Evolutionary conservation across 2,329 filamentous ascomycete species (phyloP), one percentile per base, ranked within the genome.

Genomic region (Trichoderma aggressivum): DNA sequence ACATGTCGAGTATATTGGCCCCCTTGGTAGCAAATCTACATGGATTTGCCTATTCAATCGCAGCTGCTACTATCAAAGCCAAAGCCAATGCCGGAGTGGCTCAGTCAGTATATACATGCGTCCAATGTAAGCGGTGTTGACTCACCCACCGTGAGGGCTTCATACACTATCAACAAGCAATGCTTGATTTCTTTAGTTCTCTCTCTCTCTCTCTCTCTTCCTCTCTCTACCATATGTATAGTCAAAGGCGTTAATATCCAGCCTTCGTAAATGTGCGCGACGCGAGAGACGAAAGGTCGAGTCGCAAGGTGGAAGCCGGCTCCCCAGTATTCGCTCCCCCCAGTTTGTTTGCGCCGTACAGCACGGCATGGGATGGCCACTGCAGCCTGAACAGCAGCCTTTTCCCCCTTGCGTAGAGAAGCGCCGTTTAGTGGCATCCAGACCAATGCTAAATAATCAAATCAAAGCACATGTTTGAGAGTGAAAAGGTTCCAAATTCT

Each of bases 331-430:
- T 36, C 47, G 62, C 28, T n/a, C n/a, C n/a, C n/a, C 18, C 36
- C 36, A 39, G 36, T 39, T 50, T 68, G 65, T 61, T 68, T 68
- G 65, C 65, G 65, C 65, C 65, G 63, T n/a, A 60, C 34, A 53
- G 18, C 39, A 30, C 53, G 16, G 34, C 18, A 61, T 18, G 30
- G 36, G 14, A 56, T 39, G 63, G 63, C 63, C 32, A 39, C 62
- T 56, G 63, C 53, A 21, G 32, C 63, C 63, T 39, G 50, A 53
- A 36, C 30, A 36, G 47, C 47, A 39, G 50, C 24, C 32, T 30
- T 43, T 62, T 43, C 26, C 50, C 63, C 53, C 28, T 14, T 66
- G 28, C 34, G 39, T 56, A 36, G 16, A n/a, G 24, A 39, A 26
- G 34, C n/a, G 62, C 30, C 7, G 24, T 24, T 55, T 34, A n/a